phyloP scores from a whole-genome alignment of 208 protist species.

The Trypanosoma boissoni region DNA sequence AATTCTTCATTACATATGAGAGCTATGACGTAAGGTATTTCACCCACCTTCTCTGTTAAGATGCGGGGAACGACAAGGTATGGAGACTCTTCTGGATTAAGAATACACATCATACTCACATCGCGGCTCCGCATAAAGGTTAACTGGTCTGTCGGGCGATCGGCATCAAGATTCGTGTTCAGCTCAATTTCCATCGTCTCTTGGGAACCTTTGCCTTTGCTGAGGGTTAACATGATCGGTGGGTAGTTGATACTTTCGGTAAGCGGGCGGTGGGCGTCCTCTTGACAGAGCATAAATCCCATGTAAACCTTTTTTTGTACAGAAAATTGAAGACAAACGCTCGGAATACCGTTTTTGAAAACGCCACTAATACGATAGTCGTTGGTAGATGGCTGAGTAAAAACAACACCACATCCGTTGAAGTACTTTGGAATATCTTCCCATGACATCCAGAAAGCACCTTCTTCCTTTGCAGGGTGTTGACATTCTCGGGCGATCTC shows the following conservation, averaged over 20 bases:
- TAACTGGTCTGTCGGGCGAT: constrained; percentile 35
- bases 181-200: constrained; percentile 15
- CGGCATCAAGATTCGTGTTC: constrained; percentile 31
- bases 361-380: constrained; percentile 47
- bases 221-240: constrained; percentile 32
- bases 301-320: constrained; percentile 29
- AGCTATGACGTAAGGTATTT: constrained; percentile 25
- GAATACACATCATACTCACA: constrained; percentile 35
- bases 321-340: constrained; percentile 39
- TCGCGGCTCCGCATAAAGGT: constrained; percentile 46
- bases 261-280: constrained; percentile 17
- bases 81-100: constrained; percentile 47
- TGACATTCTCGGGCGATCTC: constrained; percentile 21
- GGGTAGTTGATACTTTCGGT: constrained; percentile 14
- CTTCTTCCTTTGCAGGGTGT: constrained; percentile 15
- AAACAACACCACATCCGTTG: constrained; percentile 57
- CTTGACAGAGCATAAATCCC: constrained; percentile 26
- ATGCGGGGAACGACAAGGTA: constrained; percentile 63
- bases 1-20: constrained; percentile 14
- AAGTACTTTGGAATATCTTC: constrained; percentile 55
- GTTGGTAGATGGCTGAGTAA: constrained; percentile 34
- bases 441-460: constrained; percentile 69
- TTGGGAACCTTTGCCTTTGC: constrained; percentile 4
- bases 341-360: constrained; percentile 37
- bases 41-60: constrained; percentile 9